phyloP scores from a whole-genome alignment of 306 rosid species.

The Vigna hirtella region DNA sequence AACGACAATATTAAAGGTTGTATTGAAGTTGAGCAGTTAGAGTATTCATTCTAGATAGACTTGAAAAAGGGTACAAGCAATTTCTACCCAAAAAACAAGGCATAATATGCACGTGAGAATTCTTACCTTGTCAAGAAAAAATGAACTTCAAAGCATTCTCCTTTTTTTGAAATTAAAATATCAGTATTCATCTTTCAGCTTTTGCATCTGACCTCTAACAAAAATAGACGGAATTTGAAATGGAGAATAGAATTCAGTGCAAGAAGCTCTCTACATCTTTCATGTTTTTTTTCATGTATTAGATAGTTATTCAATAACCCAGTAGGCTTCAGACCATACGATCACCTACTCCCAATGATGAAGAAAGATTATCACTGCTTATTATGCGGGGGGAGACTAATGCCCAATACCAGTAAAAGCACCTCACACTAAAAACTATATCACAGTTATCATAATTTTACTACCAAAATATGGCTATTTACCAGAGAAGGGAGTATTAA shows the following conservation, averaged over 20 bases:
- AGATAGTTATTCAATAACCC: background rate
- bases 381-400: slow-evolving; percentile 17
- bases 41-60: slow-evolving; percentile 2
- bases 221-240: background rate
- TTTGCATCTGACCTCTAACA: background rate
- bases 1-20: slow-evolving; percentile 1
- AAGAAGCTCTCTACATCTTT: slow-evolving; percentile 1
- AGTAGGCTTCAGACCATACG: background rate
- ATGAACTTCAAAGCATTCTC: background rate
- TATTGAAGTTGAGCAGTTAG: background rate
- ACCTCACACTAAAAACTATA: slow-evolving; percentile 21
- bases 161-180: background rate
- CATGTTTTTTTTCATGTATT: background rate
- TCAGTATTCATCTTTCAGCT: background rate
- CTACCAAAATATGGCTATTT: background rate
- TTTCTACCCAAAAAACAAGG: slow-evolving; percentile 12
- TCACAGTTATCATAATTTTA: background rate
- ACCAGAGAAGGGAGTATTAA: background rate
- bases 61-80: slow-evolving; percentile 11
- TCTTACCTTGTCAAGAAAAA: slow-evolving; percentile 1
- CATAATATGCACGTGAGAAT: background rate
- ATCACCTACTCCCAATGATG: background rate
- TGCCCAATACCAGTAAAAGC: slow-evolving; percentile 10
- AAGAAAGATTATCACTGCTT: background rate
- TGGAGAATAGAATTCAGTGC: background rate